These are phyloP conservation scores for Artemisia annua DNA, from an alignment of 129 eudicot genomes.

Conservation along the genomic window DNA sequence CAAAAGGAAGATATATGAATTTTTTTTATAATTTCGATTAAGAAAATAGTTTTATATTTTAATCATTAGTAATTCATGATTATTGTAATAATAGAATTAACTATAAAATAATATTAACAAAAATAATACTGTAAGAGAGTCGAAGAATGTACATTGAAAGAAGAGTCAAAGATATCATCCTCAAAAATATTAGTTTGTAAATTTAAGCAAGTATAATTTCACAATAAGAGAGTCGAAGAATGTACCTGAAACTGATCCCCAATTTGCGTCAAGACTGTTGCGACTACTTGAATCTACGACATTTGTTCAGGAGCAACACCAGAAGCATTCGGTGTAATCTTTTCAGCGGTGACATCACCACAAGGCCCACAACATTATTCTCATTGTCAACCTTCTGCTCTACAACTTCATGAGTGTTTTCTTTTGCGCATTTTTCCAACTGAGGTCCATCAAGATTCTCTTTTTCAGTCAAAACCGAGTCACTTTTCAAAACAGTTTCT, in stretches of 20 bases:
- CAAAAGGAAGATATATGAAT: too few species aligned
- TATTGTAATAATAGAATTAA: too few species aligned
- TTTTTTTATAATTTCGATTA: too few species aligned
- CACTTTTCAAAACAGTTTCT: constrained; percentile 8
- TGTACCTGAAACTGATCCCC: constrained; percentile 83
- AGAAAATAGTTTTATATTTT: too few species aligned
- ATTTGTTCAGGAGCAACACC: constrained; percentile 19
- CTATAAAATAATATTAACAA: too few species aligned
- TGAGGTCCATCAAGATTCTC: constrained; percentile 24
- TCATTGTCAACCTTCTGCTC: constrained; percentile 1
- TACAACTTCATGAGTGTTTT: constrained; percentile 9
- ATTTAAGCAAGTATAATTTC: neutral
- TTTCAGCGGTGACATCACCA: constrained; percentile 16
- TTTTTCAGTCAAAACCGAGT: constrained; percentile 13
- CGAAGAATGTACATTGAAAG: too few species aligned
- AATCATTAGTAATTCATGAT: too few species aligned
- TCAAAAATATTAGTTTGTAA: too few species aligned
- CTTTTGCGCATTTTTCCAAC: constrained; percentile 14
- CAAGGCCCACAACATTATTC: neutral
- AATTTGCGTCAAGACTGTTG: constrained; percentile 66
- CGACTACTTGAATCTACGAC: constrained; percentile 49
- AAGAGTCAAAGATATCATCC: too few species aligned
- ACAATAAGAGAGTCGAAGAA: neutral
- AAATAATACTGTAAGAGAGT: too few species aligned
- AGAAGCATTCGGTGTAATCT: constrained; percentile 17